Percentiles rank a stretch among this genome's conserved stretches.
Conservation (phyloP, 2,329 filamentous ascomycete species). For the Periconia sp. region DNA sequence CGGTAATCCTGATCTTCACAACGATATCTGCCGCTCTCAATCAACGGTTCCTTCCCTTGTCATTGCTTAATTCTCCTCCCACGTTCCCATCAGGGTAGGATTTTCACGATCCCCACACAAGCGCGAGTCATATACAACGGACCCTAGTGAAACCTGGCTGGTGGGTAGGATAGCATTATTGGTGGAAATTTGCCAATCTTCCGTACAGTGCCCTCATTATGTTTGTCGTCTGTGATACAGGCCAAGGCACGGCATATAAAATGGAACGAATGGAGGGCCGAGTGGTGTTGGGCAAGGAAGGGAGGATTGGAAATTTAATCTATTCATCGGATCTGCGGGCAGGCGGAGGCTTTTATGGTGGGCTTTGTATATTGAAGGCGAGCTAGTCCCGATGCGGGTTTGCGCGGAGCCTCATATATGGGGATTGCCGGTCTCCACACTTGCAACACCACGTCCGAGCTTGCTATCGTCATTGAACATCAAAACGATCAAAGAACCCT, state of each 20-base stretch:
- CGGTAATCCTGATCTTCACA: neutral
- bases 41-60: neutral
- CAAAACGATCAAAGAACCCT: neutral
- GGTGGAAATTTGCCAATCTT: no score
- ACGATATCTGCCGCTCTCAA: neutral
- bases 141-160: neutral
- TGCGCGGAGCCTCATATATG: conserved; percentile 21
- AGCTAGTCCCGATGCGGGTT: conserved; percentile 11
- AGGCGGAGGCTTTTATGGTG: neutral
- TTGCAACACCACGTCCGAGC: neutral
- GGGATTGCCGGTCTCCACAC: conserved; percentile 3
- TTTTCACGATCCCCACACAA: conserved; percentile 3
- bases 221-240: no score
- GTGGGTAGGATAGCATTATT: neutral
- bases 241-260: no score
- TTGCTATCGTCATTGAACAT: conserved; percentile 1
- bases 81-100: conserved; percentile 2
- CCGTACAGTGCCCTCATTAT: no score
- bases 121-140: neutral
- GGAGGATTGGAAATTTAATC: conserved; percentile 8
- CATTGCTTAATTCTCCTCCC: neutral
- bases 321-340: conserved; percentile 5
- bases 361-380: conserved; percentile 14
- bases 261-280: neutral
- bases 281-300: neutral